These are phyloP conservation scores for Kazachstania martiniae DNA, from an alignment of 805 yeast species.

Conservation along the genomic window DNA sequence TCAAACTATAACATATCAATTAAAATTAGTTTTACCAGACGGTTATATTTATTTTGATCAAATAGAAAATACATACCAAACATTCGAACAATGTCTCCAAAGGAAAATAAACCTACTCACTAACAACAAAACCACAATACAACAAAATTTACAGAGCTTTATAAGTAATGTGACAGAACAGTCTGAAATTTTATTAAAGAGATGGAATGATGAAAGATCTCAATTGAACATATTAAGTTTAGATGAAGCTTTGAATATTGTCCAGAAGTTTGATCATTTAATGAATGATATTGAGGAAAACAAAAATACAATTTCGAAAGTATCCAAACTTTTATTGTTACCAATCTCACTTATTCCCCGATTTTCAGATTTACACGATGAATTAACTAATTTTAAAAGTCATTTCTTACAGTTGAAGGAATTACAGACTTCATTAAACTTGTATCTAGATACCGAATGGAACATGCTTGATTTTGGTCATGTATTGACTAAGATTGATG, in stretches of 20 bases:
- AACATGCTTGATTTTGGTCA: not conserved
- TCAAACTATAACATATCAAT: constrained; percentile 18
- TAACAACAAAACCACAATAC: constrained; percentile 33
- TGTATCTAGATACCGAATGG: constrained; percentile 7
- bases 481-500: not conserved
- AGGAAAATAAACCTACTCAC: constrained; percentile 31
- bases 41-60: constrained; percentile 59
- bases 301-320: constrained; percentile 13
- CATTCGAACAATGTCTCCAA: constrained; percentile 31
- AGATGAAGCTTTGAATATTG: constrained; percentile 33
- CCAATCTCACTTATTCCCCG: constrained; percentile 21
- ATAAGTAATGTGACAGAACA: constrained; percentile 27
- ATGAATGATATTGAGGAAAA: constrained; percentile 16
- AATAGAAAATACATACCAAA: constrained; percentile 37
- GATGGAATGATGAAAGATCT: constrained; percentile 44
- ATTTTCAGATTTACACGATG: no score
- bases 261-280: constrained; percentile 23
- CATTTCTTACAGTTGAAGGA: not conserved
- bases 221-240: constrained; percentile 34
- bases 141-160: constrained; percentile 34
- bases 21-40: constrained; percentile 37
- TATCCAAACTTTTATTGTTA: constrained; percentile 27
- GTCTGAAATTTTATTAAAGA: constrained; percentile 23
- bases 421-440: constrained; percentile 4
- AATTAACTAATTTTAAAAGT: not conserved